Evolutionary conservation across 371 early-diverging fungal genomes (phyloP), one percentile per base, ranked within the genome.

Genomic region (Entomophthora muscae): DNA sequence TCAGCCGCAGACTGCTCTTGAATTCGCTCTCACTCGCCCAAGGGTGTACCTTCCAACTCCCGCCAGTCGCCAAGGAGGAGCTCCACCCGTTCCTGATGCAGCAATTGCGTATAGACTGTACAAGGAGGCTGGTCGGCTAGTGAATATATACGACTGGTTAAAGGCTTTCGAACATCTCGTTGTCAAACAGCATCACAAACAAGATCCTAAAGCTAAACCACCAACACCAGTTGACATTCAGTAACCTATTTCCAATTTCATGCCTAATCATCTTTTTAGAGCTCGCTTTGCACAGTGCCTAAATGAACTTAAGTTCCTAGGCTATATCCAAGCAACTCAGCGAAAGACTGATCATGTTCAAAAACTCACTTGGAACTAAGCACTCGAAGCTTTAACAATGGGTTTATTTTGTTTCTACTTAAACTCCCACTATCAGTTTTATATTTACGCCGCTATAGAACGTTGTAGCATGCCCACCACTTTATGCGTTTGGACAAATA

Each of bases 121-220:
- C 70, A 76, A 88, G 12, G 95, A 95, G 67, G 90, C 90, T 68
- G 94, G 94, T 1, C 78, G 88, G 63, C 70, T 95, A 77, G 90
- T 95, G 72, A 95, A 95, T 70, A 70, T 95, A 57, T 88, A 84
- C 65, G 96, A 95, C 70, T 89, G 89, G 90, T 90, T 84, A 67
- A 75, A 81, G 42, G 85, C 91, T 0, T 95, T 94, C 73, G 77
- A 78, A 1, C 74, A 74, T 53, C 74, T 90, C 21, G 67, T 90
- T 32, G 78, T 80, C 56, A 69, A 67, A 52, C 72, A 74, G 13
- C 42, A 31, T 28, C 30, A 63, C 1, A 62, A 42, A 22, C 27
- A 65, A 5, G 67, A 32, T n/a, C 42, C 64, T 73, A 1, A 59
- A 24, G 60, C 24, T 17, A 24, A 5, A 5, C 60, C 24, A 31